phyloP scores from a whole-genome alignment of 805 yeast genomes.

The Saccharomycopsis microspora region DNA sequence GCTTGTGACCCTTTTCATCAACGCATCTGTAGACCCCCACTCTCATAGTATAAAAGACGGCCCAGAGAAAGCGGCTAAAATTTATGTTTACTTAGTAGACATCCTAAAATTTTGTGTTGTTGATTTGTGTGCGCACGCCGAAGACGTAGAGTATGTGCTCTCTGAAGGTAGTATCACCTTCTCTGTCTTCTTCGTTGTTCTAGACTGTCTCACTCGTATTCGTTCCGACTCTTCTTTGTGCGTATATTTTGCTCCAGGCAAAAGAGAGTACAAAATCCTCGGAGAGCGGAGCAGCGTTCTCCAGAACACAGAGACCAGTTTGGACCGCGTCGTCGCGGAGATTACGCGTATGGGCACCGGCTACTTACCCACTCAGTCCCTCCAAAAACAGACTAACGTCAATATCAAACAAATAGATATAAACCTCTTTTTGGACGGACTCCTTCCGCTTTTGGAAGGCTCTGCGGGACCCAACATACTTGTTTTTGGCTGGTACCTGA shows the following conservation, averaged over 20 bases:
- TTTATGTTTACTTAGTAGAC: background rate
- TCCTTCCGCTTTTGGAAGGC: background rate
- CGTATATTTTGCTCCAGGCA: slow-evolving; percentile 9
- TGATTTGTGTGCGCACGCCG: background rate
- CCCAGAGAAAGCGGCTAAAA: background rate
- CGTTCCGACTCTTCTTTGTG: slow-evolving; percentile 5
- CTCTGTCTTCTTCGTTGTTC: slow-evolving; percentile 4
- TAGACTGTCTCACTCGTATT: slow-evolving; percentile 12
- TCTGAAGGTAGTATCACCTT: background rate
- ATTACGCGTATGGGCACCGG: too few relatives aligned
- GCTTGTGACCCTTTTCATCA: background rate
- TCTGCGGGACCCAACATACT: background rate
- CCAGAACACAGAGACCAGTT: background rate
- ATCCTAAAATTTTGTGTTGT: background rate
- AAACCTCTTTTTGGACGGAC: slow-evolving; percentile 2
- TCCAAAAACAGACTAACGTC: background rate
- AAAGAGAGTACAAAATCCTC: slow-evolving; percentile 10
- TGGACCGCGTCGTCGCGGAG: background rate
- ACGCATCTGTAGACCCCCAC: background rate
- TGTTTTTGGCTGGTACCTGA: slow-evolving; percentile 10
- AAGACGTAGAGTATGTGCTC: background rate
- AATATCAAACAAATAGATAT: background rate
- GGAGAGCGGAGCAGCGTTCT: background rate
- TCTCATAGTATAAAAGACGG: slow-evolving; percentile 1
- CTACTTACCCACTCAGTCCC: background rate